Percentiles rank a stretch among this genome's conserved stretches.
Evolutionary conservation across 2,329 filamentous ascomycete genomes (phyloP).

Genomic region (Calonectria honghensis): DNA sequence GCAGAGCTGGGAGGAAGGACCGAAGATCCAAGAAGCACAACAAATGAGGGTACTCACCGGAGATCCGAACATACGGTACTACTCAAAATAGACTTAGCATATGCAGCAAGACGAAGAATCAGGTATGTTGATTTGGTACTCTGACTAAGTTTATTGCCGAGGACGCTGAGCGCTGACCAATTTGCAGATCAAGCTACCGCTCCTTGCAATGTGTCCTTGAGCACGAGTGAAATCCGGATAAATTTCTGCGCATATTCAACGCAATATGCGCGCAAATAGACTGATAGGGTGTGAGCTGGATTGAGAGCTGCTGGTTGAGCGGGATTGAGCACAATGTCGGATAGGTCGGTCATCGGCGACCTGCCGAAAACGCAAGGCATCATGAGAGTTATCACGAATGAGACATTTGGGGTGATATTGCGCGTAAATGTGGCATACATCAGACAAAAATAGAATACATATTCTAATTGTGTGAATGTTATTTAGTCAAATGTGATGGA

Average conservation of each 20-base stretch:
- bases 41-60: not conserved
- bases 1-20: not conserved
- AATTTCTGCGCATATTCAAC: not conserved
- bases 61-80: not conserved
- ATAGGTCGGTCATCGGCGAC: not conserved
- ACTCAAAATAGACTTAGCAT: not conserved
- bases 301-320: constrained; percentile 24
- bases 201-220: not conserved
- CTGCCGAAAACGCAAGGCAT: not conserved
- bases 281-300: not conserved
- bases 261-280: constrained; percentile 9
- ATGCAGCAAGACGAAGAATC: not conserved
- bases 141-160: not conserved
- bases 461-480: not conserved
- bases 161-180: not conserved
- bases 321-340: constrained; percentile 31
- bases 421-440: not conserved
- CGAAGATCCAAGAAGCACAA: constrained; percentile 36
- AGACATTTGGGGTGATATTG: not conserved
- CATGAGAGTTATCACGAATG: not conserved
- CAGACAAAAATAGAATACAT: not conserved
- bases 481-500: not conserved
- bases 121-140: constrained; percentile 2
- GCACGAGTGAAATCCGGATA: not conserved
- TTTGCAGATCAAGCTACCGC: not conserved